Conservation (phyloP, 2,329 filamentous ascomycete species). For the Pyrenophora seminiperda region DNA sequence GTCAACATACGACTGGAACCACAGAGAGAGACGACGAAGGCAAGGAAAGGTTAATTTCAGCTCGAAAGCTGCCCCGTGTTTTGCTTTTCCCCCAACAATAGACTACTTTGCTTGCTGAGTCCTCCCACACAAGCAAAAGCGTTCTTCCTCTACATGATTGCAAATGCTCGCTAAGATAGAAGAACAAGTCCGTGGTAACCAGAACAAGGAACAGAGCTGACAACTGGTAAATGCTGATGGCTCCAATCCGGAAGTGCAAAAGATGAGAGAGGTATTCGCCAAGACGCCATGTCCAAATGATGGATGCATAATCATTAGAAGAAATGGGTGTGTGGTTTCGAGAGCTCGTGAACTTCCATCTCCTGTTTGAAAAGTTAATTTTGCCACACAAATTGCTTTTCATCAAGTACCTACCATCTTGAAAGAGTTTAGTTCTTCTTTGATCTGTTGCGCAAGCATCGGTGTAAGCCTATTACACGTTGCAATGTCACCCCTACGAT, state of each 20-base stretch:
- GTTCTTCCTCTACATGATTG: constrained; percentile 41
- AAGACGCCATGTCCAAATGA: constrained; percentile 50
- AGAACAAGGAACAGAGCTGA: constrained; percentile 49
- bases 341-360: constrained; percentile 99
- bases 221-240: constrained; percentile 50
- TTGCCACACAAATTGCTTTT: not conserved
- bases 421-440: constrained; percentile 98
- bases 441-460: constrained; percentile 97
- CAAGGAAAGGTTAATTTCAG: constrained; percentile 37
- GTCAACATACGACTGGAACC: constrained; percentile 26
- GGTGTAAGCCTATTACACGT: constrained; percentile 98
- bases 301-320: constrained; percentile 70
- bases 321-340: constrained; percentile 99
- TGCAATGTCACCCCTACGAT: constrained; percentile 91
- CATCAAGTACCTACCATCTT: constrained; percentile 78
- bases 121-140: constrained; percentile 23
- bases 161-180: constrained; percentile 51
- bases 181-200: constrained; percentile 50
- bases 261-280: constrained; percentile 46
- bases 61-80: constrained; percentile 27
- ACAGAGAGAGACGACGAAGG: constrained; percentile 35
- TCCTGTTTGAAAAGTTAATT: constrained; percentile 68
- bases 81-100: constrained; percentile 29
- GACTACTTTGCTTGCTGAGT: constrained; percentile 26
- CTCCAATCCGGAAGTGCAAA: constrained; percentile 44